Percentiles rank a stretch among this genome's conserved stretches.
Conservation (phyloP, 2,329 filamentous ascomycete species). For the Neopestalotiopsis sp. region DNA sequence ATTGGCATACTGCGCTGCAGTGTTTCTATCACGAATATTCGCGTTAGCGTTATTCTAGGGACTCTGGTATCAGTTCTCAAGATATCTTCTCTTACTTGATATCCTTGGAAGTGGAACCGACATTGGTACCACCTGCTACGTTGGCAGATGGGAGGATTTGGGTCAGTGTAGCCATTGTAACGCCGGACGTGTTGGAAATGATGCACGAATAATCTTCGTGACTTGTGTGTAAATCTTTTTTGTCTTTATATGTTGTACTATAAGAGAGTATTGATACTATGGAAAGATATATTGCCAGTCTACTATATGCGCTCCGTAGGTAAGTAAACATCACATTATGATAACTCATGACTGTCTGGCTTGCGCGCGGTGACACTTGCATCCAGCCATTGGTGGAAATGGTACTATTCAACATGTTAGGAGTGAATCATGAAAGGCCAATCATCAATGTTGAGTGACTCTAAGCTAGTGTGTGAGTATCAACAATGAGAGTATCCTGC, state of each 20-base stretch:
- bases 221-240: background rate
- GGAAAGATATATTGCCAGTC: background rate
- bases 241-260: background rate
- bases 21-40: background rate
- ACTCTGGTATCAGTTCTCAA: background rate
- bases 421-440: background rate
- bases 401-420: background rate
- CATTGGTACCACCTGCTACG: background rate
- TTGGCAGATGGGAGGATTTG: background rate
- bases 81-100: background rate
- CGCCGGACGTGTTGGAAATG: background rate
- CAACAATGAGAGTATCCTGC: background rate
- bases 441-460: background rate
- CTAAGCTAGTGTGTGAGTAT: background rate
- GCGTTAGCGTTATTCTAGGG: accelerated
- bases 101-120: background rate
- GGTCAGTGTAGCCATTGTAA: background rate
- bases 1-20: background rate
- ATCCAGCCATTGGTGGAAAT: background rate
- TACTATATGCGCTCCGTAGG: background rate
- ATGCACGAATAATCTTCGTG: background rate
- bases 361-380: background rate
- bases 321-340: background rate
- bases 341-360: background rate
- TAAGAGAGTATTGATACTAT: background rate